Percentiles rank a stretch among this genome's conserved stretches.
Conservation (phyloP, 306 rosid species). For the Macrotyloma uniflorum region DNA sequence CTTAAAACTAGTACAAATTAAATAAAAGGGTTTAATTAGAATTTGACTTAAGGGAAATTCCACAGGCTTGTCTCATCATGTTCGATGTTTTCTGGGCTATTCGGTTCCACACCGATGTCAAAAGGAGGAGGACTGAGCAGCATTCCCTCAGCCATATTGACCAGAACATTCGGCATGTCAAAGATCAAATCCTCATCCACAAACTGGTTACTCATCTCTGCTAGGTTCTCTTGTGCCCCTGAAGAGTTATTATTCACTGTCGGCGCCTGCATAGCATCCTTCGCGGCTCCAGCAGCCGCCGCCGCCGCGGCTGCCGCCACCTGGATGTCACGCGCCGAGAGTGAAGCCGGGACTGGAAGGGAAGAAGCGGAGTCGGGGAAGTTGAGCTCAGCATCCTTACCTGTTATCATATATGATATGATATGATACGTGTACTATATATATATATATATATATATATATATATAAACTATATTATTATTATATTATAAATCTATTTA, state of each 20-base stretch:
- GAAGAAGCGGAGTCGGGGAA: conserved; percentile 84
- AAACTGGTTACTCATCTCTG: conserved; percentile 11
- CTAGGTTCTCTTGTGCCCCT: background rate
- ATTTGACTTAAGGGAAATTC: conserved; percentile 26
- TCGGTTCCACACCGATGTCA: conserved; percentile 26
- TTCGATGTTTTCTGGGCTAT: conserved; percentile 13
- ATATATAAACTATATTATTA: too few relatives aligned
- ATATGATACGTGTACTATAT: background rate
- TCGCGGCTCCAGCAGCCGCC: conserved; percentile 60
- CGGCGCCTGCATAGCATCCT: background rate
- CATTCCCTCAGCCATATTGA: conserved; percentile 90
- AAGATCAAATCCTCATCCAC: conserved; percentile 90
- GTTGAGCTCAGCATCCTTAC: conserved; percentile 68
- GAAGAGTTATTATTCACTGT: background rate
- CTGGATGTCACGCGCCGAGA: conserved; percentile 77
- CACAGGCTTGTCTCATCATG: conserved; percentile 39
- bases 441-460: too few relatives aligned
- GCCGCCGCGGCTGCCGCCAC: conserved; percentile 84
- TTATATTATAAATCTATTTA: too few relatives aligned
- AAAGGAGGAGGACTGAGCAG: conserved; percentile 88
- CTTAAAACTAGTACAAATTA: background rate
- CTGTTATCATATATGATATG: conserved; percentile 36
- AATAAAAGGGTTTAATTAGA: background rate
- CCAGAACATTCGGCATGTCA: conserved; percentile 81
- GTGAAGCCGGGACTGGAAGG: conserved; percentile 73